A percentile compares a stretch with the other conserved stretches of the same genome.
phyloP scores from a whole-genome alignment of 2,329 filamentous ascomycete species.

The Penicillium sp. region DNA sequence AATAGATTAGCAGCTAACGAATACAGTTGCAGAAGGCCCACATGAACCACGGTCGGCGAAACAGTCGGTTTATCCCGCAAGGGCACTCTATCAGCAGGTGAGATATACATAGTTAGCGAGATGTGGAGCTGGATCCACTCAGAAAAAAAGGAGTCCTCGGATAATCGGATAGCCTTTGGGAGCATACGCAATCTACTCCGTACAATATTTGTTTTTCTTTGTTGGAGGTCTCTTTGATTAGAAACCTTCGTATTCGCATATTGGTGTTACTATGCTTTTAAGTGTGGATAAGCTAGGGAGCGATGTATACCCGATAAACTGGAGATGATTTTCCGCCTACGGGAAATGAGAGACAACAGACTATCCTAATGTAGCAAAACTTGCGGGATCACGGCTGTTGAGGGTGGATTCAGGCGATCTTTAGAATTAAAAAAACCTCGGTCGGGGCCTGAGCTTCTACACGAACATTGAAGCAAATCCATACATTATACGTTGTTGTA shows the following conservation, averaged over 20 bases:
- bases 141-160: slow-evolving; percentile 20
- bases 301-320: neutral
- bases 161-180: slow-evolving; percentile 20
- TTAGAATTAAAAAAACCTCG: slow-evolving; percentile 7
- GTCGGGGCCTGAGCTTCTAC: slow-evolving; percentile 2
- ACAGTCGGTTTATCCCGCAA: slow-evolving; percentile 26
- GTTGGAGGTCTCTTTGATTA: neutral
- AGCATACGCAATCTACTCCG: neutral
- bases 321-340: neutral
- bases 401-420: slow-evolving; percentile 14
- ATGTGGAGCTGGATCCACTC: slow-evolving; percentile 22
- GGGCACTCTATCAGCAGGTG: slow-evolving; percentile 12
- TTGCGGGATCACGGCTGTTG: slow-evolving; percentile 11
- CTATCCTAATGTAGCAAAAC: slow-evolving; percentile 15
- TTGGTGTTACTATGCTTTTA: neutral
- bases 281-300: neutral
- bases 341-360: neutral
- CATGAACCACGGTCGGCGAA: slow-evolving; percentile 22
- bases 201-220: neutral
- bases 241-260: neutral
- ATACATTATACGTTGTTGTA: slow-evolving; percentile 17
- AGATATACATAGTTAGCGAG: slow-evolving; percentile 25
- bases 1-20: slow-evolving; percentile 1
- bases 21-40: slow-evolving; percentile 8
- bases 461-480: neutral